Evolutionary conservation across 805 yeast species (phyloP), one percentile per base, ranked within the genome.

Genomic region (Ascoidea asiatica): DNA sequence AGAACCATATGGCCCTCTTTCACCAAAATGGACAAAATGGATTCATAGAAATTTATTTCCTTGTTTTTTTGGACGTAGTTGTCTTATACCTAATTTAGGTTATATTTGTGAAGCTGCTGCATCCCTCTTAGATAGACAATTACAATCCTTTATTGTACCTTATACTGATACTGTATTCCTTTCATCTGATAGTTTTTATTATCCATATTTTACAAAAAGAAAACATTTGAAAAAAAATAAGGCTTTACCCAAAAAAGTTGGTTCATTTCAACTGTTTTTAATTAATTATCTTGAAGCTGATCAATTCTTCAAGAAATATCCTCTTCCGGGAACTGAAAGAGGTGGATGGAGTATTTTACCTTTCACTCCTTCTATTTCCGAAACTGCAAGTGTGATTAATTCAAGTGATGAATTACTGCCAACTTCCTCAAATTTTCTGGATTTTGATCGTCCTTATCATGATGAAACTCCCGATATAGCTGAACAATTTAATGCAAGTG

Each of bases 1-100:
- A 57, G 88, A 81, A 52, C 89, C 88, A 0, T 81, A 81, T 54
- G 89, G 88, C 0, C 85, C 87, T 1, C 54, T 81, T 43, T 75
- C 83, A 4, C 88, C 89, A 1, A 81, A 81, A 56, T 79, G 88
- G 87, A 73, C 83, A 1, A 81, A 81, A 59, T 81, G 89, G 88
- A 56, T 79, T 3, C 88, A 81, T 55, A 58, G 88, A 51, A 81
- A 80, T 21, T 68, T 81, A 48, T 81, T 81, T 46, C 89, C 89
- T 2, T 81, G 87, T 52, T 81, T 79, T 55, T 81, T 81, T 60
- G 88, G 89, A 4, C 58, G 89, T 43, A 71, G 81, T 29, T 81
- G 88, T 56, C 59, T 81, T 42, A 79, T 81, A 21, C 86, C 87
- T 1, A 81, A 81, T 56, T 65, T 77, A 37, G 88, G 86, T 0